Evolutionary conservation across 306 rosid species (phyloP).

Genomic region (Senna tora): DNA sequence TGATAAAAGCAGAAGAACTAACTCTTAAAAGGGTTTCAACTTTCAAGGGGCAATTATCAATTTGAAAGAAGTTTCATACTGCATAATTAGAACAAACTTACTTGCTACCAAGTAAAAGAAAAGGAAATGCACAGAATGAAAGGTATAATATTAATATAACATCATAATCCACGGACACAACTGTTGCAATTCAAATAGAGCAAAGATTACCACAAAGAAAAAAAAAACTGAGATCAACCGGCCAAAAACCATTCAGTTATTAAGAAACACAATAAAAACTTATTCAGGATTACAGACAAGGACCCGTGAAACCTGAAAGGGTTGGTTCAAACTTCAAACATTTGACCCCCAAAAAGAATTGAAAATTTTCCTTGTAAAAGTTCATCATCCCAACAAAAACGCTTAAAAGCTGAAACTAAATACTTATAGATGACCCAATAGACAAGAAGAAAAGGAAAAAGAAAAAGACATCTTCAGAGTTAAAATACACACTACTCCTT

Average conservation of each 20-base stretch:
- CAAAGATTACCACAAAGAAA: neutral
- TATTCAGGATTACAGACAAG: no score
- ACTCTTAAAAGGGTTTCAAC: neutral
- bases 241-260: neutral
- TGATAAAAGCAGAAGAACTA: neutral
- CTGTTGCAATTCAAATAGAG: neutral
- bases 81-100: neutral
- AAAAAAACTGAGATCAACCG: neutral
- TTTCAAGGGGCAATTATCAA: neutral
- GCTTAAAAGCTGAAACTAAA: neutral
- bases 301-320: slow-evolving; percentile 11
- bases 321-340: slow-evolving; percentile 1
- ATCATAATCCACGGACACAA: neutral
- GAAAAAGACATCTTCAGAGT: neutral
- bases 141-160: neutral
- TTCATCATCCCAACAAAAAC: neutral
- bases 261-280: neutral
- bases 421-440: neutral
- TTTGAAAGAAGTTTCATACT: neutral
- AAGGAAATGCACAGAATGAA: neutral
- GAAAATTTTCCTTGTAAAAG: neutral
- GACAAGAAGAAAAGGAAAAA: neutral
- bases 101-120: no score
- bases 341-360: neutral
- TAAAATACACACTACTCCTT: neutral